Evolutionary conservation across 73 alveolate species (phyloP).

Genomic region (Durusdinium trenchii): DNA sequence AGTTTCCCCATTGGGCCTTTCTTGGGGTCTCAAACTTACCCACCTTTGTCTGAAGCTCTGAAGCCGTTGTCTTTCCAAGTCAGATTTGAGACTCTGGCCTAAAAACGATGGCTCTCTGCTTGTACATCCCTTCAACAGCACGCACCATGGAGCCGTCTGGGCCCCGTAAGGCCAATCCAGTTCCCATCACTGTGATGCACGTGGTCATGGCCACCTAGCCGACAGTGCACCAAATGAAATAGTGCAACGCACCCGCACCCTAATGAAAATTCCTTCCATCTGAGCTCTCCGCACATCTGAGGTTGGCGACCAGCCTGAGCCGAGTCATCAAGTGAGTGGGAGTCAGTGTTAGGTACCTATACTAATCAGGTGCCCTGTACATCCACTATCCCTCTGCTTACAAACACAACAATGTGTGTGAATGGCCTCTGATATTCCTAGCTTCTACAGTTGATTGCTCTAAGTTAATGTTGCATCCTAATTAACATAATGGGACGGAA

Average conservation of each 20-base stretch:
- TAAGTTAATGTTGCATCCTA: no score
- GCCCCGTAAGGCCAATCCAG: slow-evolving; percentile 86
- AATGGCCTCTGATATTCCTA: no score
- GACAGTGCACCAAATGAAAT: not conserved
- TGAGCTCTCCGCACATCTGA: slow-evolving; percentile 76
- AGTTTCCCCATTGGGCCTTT: not conserved
- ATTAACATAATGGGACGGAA: no score
- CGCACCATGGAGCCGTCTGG: slow-evolving; percentile 95
- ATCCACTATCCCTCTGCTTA: no score
- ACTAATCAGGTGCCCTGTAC: not conserved
- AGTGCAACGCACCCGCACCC: not conserved
- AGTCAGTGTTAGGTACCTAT: not conserved
- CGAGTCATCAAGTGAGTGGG: not conserved
- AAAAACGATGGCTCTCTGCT: slow-evolving; percentile 91
- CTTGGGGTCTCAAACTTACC: not conserved
- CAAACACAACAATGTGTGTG: no score
- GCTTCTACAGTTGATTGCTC: no score
- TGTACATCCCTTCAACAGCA: slow-evolving; percentile 94
- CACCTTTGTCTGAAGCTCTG: not conserved
- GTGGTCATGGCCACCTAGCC: slow-evolving; percentile 86
- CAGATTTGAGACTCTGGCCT: slow-evolving; percentile 29
- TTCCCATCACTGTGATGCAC: slow-evolving; percentile 95
- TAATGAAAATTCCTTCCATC: not conserved
- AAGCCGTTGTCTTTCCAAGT: not conserved
- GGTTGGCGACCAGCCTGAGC: slow-evolving; percentile 90